phyloP scores from a whole-genome alignment of 164 flowering plant species.

The Annona cherimola region DNA sequence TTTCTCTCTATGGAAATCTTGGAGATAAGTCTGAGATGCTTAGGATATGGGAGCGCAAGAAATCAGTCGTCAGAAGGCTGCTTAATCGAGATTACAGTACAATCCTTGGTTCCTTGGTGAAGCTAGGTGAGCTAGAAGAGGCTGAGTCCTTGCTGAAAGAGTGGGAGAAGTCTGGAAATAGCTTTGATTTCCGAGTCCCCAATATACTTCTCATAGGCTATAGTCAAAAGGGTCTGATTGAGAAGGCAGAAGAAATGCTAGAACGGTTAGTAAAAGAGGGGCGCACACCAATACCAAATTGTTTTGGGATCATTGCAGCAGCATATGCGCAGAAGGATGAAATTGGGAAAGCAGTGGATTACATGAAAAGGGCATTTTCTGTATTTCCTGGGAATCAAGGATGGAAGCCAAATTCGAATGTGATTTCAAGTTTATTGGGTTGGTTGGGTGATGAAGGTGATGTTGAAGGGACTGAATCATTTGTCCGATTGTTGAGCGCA shows the following conservation, averaged over 20 bases:
- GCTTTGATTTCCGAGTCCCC: slow-evolving; percentile 33
- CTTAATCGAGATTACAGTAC: slow-evolving; percentile 25
- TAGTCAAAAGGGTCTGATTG: slow-evolving; percentile 30
- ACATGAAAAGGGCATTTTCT: slow-evolving; percentile 32
- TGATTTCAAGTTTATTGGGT: slow-evolving; percentile 22
- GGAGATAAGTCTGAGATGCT: slow-evolving; percentile 35
- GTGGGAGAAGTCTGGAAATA: slow-evolving; percentile 28
- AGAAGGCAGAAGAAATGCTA: slow-evolving; percentile 38
- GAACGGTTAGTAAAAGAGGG: slow-evolving; percentile 23
- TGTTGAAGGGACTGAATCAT: slow-evolving; percentile 24
- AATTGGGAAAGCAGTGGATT: slow-evolving; percentile 35
- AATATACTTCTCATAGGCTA: slow-evolving; percentile 34
- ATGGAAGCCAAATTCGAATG: slow-evolving; percentile 16
- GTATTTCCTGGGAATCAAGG: slow-evolving; percentile 18
- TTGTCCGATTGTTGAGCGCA: slow-evolving; percentile 13
- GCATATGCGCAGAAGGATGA: slow-evolving; percentile 25
- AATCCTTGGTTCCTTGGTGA: slow-evolving; percentile 34
- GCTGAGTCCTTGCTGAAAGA: slow-evolving; percentile 36
- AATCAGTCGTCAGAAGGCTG: slow-evolving; percentile 13
- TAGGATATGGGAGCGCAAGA: slow-evolving; percentile 34
- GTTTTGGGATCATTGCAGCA: slow-evolving; percentile 33
- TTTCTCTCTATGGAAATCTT: slow-evolving; percentile 28
- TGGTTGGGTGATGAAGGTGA: slow-evolving; percentile 29
- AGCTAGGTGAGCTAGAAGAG: slow-evolving; percentile 42
- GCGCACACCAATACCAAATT: slow-evolving; percentile 16